Conservation (phyloP, 2,329 filamentous ascomycete species). For the Achaetomium macrosporum region DNA sequence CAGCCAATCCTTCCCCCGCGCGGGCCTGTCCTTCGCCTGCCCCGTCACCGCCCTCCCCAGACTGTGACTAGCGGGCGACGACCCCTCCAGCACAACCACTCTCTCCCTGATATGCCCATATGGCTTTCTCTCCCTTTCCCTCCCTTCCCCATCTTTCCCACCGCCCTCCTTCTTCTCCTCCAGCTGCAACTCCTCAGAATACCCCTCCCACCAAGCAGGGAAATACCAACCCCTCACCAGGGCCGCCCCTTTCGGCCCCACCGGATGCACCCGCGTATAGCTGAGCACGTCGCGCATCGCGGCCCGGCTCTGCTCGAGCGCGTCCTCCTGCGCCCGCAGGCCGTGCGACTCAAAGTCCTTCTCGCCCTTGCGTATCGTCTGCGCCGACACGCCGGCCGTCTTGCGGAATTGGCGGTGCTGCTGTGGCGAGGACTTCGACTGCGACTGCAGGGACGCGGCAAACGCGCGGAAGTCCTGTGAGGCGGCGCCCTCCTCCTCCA, state of each 20-base stretch:
- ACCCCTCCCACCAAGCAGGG: constrained; percentile 48
- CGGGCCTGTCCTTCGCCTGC: constrained; percentile 47
- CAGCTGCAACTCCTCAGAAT: constrained; percentile 21
- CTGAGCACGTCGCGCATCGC: constrained; percentile 86
- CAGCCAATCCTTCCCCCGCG: constrained; percentile 67
- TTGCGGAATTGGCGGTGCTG: constrained; percentile 39
- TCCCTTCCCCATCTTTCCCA: constrained; percentile 5
- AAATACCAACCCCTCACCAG: constrained; percentile 69
- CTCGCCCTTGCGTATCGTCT: constrained; percentile 81
- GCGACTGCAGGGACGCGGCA: constrained; percentile 29
- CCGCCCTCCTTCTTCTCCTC: constrained; percentile 21
- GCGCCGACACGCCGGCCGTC: constrained; percentile 42
- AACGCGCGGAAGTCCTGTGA: constrained; percentile 79
- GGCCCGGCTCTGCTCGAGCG: constrained; percentile 72
- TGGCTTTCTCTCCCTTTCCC: constrained; percentile 18
- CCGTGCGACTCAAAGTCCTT: constrained; percentile 97
- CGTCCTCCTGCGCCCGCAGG: constrained; percentile 70
- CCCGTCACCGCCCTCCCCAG: constrained; percentile 62
- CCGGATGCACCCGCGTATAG: constrained; percentile 68
- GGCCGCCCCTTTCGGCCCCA: constrained; percentile 35
- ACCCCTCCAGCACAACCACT: constrained; percentile 63
- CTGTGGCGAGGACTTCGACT: not conserved
- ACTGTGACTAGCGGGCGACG: constrained; percentile 57
- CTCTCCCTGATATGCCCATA: constrained; percentile 37
- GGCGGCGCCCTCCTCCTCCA: constrained; percentile 59